Evolutionary conservation across 139 green algal species (phyloP).

Genomic region (Zygnema circumcarinatum): DNA sequence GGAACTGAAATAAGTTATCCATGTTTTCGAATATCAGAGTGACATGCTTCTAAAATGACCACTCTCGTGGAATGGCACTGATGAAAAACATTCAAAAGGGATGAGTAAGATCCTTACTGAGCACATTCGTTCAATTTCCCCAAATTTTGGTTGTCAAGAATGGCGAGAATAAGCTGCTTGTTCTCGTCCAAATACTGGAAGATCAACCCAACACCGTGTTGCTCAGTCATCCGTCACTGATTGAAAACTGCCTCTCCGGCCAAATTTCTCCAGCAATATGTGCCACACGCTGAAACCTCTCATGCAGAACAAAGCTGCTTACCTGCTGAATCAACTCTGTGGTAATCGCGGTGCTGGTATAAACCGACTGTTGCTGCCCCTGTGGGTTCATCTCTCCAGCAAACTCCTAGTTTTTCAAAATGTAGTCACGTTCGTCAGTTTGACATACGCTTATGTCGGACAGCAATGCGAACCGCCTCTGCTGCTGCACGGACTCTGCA

Average conservation of each 20-base stretch:
- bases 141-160: slow-evolving; percentile 69
- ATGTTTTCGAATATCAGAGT: no score
- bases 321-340: slow-evolving; percentile 51
- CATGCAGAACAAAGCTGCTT: no score
- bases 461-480: no score
- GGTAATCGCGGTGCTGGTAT: slow-evolving; percentile 26
- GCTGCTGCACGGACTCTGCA: no score
- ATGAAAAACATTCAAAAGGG: no score
- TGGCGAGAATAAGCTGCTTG: slow-evolving; percentile 67
- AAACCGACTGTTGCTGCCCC: background rate
- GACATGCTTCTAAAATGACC: no score
- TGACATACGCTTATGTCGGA: no score
- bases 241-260: background rate
- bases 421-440: no score
- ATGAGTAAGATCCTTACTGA: slow-evolving; percentile 57
- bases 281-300: background rate
- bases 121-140: slow-evolving; percentile 66
- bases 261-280: background rate
- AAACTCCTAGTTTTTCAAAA: no score
- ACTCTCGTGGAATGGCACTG: no score
- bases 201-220: slow-evolving; percentile 11
- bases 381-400: slow-evolving; percentile 21
- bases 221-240: background rate
- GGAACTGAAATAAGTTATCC: no score
- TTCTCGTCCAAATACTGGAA: slow-evolving; percentile 69